phyloP scores from a whole-genome alignment of 352 stramenopile species.

The Halophytophthora polymorphica region DNA sequence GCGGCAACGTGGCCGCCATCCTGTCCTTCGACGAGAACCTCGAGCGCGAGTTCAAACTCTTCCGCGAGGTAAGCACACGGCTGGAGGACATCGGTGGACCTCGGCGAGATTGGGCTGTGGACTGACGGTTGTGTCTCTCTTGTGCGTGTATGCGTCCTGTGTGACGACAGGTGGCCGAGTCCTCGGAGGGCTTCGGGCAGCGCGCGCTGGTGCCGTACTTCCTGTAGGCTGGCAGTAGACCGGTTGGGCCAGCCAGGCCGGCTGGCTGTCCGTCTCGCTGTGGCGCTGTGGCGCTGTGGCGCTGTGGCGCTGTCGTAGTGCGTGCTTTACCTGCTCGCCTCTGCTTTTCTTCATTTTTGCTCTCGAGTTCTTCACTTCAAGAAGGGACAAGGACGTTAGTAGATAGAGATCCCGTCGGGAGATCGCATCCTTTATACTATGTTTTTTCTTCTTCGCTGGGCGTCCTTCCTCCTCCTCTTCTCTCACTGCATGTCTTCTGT shows the following conservation, averaged over 20 bases:
- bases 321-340: conserved; percentile 1
- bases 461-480: no score
- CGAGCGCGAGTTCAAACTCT: conserved; percentile 86
- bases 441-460: conserved; percentile 10
- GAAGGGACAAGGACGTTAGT: conserved; percentile 41
- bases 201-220: conserved; percentile 84
- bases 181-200: conserved; percentile 72
- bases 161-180: conserved; percentile 64
- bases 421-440: conserved; percentile 32
- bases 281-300: conserved; percentile 6
- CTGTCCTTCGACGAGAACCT: conserved; percentile 82
- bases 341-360: conserved; percentile 25
- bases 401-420: conserved; percentile 35
- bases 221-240: conserved; percentile 58
- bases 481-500: conserved; percentile 6
- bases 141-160: no score
- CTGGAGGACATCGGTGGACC: conserved; percentile 7
- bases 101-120: conserved; percentile 5
- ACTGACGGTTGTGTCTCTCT: conserved; percentile 10
- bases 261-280: conserved; percentile 10
- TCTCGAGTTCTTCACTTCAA: conserved; percentile 29
- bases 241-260: conserved; percentile 9
- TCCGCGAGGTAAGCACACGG: conserved; percentile 63
- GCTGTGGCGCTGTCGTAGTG: conserved; percentile 9
- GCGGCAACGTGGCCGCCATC: conserved; percentile 82